Conservation (phyloP, 352 stramenopile genomes). For the Achlya hypogyna region DNA sequence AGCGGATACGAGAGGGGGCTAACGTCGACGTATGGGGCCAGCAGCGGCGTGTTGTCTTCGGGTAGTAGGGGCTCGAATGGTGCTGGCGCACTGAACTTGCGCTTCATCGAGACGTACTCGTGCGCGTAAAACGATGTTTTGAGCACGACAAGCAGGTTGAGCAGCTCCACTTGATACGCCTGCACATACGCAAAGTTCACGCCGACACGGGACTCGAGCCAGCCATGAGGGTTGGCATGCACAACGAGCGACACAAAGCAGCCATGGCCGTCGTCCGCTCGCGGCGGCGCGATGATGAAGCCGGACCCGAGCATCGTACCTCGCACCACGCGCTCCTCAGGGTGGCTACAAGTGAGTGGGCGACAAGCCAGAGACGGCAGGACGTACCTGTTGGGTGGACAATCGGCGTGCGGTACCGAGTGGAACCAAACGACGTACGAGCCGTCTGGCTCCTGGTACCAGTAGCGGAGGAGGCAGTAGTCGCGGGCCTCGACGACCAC, state of each 20-base stretch:
- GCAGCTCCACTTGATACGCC: conserved; percentile 56
- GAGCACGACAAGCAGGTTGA: conserved; percentile 72
- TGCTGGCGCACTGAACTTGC: neutral
- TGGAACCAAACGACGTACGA: conserved; percentile 83
- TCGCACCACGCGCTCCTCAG: conserved; percentile 17
- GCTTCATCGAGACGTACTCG: neutral
- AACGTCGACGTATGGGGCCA: neutral
- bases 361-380: neutral
- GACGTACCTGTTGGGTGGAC: conserved; percentile 22
- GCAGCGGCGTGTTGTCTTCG: conserved; percentile 14
- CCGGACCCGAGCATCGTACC: conserved; percentile 57
- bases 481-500: conserved; percentile 57
- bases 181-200: conserved; percentile 69
- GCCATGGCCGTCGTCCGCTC: conserved; percentile 47
- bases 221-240: conserved; percentile 77
- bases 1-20: neutral
- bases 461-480: conserved; percentile 69
- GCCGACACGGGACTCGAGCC: conserved; percentile 45
- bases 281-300: conserved; percentile 47
- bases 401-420: conserved; percentile 60
- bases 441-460: conserved; percentile 67
- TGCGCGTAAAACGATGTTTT: conserved; percentile 9
- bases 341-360: neutral
- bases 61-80: neutral
- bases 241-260: conserved; percentile 73